These are phyloP conservation scores for Phytophthora aleatoria DNA, from an alignment of 352 stramenopile species.

Conservation along the genomic window DNA sequence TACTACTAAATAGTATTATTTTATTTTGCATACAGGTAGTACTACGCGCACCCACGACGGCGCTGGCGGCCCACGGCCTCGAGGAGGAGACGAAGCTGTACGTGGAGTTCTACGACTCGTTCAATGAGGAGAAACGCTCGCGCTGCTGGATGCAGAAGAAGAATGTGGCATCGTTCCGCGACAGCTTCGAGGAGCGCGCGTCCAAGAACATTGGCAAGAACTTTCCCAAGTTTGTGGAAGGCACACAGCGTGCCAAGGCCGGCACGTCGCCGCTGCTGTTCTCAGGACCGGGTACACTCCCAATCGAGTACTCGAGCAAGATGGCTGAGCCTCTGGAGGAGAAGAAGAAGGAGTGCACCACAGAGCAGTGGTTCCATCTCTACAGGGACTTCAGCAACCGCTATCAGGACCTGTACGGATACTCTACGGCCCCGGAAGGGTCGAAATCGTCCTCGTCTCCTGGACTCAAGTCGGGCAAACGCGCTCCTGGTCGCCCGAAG, in stretches of 20 bases:
- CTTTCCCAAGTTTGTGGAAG: conserved; percentile 73
- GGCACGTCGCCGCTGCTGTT: conserved; percentile 74
- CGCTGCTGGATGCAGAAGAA: conserved; percentile 88
- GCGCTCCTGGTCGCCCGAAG: conserved; percentile 24
- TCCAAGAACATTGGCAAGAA: conserved; percentile 84
- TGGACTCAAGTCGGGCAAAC: conserved; percentile 22
- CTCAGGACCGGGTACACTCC: conserved; percentile 60
- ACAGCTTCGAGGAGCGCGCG: conserved; percentile 77
- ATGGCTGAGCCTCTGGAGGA: conserved; percentile 51
- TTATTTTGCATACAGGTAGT: conserved; percentile 46
- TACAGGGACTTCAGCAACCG: conserved; percentile 73
- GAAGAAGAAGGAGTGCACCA: conserved; percentile 51
- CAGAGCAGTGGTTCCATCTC: conserved; percentile 66
- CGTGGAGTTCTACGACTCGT: conserved; percentile 86
- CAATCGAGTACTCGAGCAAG: conserved; percentile 84
- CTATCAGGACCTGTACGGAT: conserved; percentile 59
- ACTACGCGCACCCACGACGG: conserved; percentile 66
- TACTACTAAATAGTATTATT: conserved; percentile 7
- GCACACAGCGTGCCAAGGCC: conserved; percentile 73
- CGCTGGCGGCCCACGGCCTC: conserved; percentile 53
- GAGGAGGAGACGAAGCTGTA: conserved; percentile 80
- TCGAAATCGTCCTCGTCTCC: conserved; percentile 14
- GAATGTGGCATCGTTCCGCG: conserved; percentile 70
- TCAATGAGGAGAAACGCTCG: conserved; percentile 71
- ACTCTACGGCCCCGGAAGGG: conserved; percentile 20